Base-by-base conservation (phyloP, 1,284 basidiomycete genomes). In the Rhodotorula glutinis region DNA sequence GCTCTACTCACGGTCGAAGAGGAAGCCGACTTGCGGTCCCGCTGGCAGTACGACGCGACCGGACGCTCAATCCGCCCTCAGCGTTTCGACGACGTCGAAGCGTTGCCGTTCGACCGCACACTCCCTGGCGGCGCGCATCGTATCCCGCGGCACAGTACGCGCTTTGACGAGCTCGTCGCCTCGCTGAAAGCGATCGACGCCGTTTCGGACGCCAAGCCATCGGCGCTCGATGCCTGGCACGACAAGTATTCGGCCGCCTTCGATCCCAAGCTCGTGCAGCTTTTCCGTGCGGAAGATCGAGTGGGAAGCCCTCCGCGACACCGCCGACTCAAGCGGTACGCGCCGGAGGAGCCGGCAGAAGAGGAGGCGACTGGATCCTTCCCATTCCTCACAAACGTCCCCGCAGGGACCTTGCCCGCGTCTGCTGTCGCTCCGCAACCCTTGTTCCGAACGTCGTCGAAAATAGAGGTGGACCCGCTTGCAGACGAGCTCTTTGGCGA, bases 221-320 rank as follows among this genome's bases (percentile, higher is more conserved):
- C 33, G 21, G 59, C 62, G 29, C 63, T 72, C 54, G 71, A 73
- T 23, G 16, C 2, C 11, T 73, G 71, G 71, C 66, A 70, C 64
- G 69, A 65, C 23, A 58, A 56, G 40, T 60, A 63, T 33, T 70
- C 69, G 44, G 25, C 5, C n/a, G 66, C 66, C 23, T 73, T 67
- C 62, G 60, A 70, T 46, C 46, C 62, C 7, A 60, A 60, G 53
- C 62, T 68, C 29, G 57, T 70, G 38, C 40, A 61, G 23, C 27
- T 63, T 7, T 70, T 44, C 23, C 65, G 65, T 10, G 29, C 46
- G 0, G 56, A 58, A 0, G 38, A 53, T 10, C 38, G 49, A 23
- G 29, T 9, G 0, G 57, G 51, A 4, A 41, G 29, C 19, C 51
- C 56, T 8, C 30, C 19, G 8, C 23, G 21, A 2, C 69, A 67